Base-by-base conservation (phyloP, 345 rosid species). In the Arabis alpina region DNA sequence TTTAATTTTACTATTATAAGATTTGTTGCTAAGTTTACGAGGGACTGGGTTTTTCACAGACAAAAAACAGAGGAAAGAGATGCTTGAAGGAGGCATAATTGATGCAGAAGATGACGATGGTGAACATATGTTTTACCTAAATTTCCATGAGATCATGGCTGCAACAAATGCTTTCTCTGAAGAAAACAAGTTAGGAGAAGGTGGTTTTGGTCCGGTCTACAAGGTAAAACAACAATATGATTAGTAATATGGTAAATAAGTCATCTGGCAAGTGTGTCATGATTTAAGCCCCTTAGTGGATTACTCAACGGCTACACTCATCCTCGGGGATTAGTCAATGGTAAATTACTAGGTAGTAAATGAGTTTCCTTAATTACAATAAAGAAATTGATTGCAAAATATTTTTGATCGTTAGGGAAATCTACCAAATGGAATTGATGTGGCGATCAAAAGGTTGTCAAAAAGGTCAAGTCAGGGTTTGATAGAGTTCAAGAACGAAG, bases 361-460 rank as follows among this genome's bases (percentile, higher is more conserved):
- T 32, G 4, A 4, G 36, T 3, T 32, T 32, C 36, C 36, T 9
- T 8, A 49, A 39, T 58, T 54, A 55, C 23, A 0, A 30, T 30
- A n/a, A 28, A n/a, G 4, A n/a, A 10, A 10, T 28, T 23, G 62
- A 57, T 57, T 5, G 14, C 10, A 39, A 37, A 19, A 32, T 23
- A 1, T 3, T 41, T 11, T 24, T 23, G 10, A 60, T 2, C 9
- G 4, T 27, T 10, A 60, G 52, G 51, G 65, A 60, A 43, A 14
- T 1, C 39, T 43, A 42, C 13, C 37, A n/a, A 60, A 60, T 27
- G 65, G 65, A 10, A 27, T 5, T 7, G 8, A 42, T 43, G 65
- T 60, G 5, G 65, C 65, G 5, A 60, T 60, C 36, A 60, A 60
- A 60, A 60, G 65, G n/a, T 10, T 60, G 3, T 60, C 65, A 43